Evolutionary conservation across 768 basidiomycete species (phyloP).

Genomic region (Crucibulum laeve): DNA sequence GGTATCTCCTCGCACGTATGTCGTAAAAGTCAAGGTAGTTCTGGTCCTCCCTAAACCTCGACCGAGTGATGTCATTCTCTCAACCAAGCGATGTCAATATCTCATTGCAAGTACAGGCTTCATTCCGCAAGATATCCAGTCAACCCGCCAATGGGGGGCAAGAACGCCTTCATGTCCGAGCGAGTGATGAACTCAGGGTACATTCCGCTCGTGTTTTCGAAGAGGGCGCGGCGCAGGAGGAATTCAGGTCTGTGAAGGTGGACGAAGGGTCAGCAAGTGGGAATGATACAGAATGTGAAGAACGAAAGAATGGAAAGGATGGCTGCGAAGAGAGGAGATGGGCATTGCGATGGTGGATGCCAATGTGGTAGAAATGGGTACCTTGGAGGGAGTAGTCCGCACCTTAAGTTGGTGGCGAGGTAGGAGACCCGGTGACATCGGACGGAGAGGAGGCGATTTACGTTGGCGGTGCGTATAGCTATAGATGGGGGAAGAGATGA

Average conservation of each 20-base stretch:
- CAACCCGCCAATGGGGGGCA: slow-evolving; percentile 89
- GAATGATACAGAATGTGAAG: too few relatives aligned
- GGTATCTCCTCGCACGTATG: too few relatives aligned
- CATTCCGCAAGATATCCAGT: too few relatives aligned
- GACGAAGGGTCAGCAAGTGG: too few relatives aligned
- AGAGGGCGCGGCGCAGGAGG: slow-evolving; percentile 85
- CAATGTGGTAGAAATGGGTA: slow-evolving; percentile 21
- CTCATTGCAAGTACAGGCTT: too few relatives aligned
- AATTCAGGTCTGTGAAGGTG: slow-evolving; percentile 64
- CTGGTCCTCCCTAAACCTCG: too few relatives aligned
- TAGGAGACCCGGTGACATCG: slow-evolving; percentile 7
- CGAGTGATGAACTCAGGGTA: slow-evolving; percentile 94
- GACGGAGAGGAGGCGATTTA: slow-evolving; percentile 14
- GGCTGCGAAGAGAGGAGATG: slow-evolving; percentile 10
- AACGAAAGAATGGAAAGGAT: too few relatives aligned
- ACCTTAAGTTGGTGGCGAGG: slow-evolving; percentile 3
- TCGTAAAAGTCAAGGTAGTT: too few relatives aligned
- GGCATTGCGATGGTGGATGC: slow-evolving; percentile 16
- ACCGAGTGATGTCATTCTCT: too few relatives aligned
- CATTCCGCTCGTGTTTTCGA: slow-evolving; percentile 96
- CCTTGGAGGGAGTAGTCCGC: slow-evolving; percentile 8
- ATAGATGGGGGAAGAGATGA: not conserved
- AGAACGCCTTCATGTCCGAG: slow-evolving; percentile 92
- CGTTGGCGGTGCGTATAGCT: slow-evolving; percentile 48
- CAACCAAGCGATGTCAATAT: too few relatives aligned